phyloP scores from a whole-genome alignment of 768 basidiomycete species.

The Tricholoma sp. region DNA sequence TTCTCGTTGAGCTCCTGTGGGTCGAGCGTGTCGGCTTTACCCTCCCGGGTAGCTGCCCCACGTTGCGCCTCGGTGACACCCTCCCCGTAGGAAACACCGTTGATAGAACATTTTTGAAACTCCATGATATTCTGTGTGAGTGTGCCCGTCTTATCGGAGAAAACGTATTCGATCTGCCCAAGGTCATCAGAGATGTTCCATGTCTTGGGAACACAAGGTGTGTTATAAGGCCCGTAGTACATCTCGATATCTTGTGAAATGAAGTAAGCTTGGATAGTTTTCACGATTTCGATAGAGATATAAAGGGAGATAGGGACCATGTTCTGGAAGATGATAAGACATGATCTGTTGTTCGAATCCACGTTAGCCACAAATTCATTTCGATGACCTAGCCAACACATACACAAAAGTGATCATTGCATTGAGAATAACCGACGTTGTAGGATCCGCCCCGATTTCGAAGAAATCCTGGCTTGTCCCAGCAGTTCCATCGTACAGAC shows the following conservation, averaged over 20 bases:
- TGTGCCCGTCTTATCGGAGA: conserved; percentile 93
- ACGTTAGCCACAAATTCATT: conserved; percentile 4
- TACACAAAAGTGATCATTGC: conserved; percentile 89
- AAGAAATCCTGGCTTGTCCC: conserved; percentile 70
- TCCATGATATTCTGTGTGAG: conserved; percentile 99
- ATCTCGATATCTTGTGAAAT: conserved; percentile 95
- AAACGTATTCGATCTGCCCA: conserved; percentile 93
- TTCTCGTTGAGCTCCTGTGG: conserved; percentile 68
- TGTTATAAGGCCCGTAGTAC: conserved; percentile 87
- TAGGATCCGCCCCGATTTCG: conserved; percentile 61
- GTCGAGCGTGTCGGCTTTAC: conserved; percentile 57
- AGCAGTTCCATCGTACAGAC: conserved; percentile 54
- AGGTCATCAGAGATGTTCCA: conserved; percentile 99
- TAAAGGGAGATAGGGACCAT: conserved; percentile 94
- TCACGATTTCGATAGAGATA: conserved; percentile 97
- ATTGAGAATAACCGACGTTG: conserved; percentile 59
- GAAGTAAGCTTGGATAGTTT: conserved; percentile 96
- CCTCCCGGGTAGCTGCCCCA: conserved; percentile 83
- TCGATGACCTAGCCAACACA: conserved; percentile 24
- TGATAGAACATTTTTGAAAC: conserved; percentile 91
- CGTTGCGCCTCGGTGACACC: conserved; percentile 94
- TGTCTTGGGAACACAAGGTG: conserved; percentile 89
- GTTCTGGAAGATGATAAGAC: conserved; percentile 95
- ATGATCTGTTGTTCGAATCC: conserved; percentile 52
- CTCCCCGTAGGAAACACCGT: conserved; percentile 85